These are phyloP conservation scores for Cystofilobasidium macerans DNA, from an alignment of 768 basidiomycete species.

Conservation along the genomic window DNA sequence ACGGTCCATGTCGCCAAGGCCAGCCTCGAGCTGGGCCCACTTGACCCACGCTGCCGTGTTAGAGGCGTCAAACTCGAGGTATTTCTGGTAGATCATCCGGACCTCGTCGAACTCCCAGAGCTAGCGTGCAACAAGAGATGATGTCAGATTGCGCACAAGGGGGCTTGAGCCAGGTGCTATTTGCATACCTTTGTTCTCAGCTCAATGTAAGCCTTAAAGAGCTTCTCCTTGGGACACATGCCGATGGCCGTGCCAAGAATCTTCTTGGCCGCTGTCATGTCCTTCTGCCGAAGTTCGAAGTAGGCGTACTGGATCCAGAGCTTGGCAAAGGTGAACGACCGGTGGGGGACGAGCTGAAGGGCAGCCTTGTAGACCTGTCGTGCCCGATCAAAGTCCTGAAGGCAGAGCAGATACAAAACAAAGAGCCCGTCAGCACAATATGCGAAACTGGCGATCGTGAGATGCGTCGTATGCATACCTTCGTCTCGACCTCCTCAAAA, in stretches of 20 bases:
- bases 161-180: no score
- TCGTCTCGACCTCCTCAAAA: conserved; percentile 91
- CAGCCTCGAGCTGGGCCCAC: conserved; percentile 81
- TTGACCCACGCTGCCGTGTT: conserved; percentile 93
- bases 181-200: conserved; percentile 83
- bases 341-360: conserved; percentile 80
- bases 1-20: conserved; percentile 73
- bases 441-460: no score
- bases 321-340: conserved; percentile 94
- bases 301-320: conserved; percentile 85
- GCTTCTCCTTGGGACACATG: conserved; percentile 86
- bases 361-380: conserved; percentile 89
- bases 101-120: conserved; percentile 93
- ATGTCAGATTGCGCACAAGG: no score
- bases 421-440: no score
- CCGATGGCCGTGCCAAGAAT: conserved; percentile 82
- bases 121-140: conserved; percentile 44
- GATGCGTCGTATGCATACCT: conserved; percentile 45
- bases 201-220: conserved; percentile 94
- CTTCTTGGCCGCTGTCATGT: conserved; percentile 74
- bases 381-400: conserved; percentile 68
- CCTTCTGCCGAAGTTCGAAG: conserved; percentile 76
- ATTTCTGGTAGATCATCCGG: conserved; percentile 82
- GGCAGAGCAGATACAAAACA: neutral
- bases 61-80: conserved; percentile 84